Evolutionary conservation across 148 eudicot species (phyloP).

Genomic region (Agrostemma githago): DNA sequence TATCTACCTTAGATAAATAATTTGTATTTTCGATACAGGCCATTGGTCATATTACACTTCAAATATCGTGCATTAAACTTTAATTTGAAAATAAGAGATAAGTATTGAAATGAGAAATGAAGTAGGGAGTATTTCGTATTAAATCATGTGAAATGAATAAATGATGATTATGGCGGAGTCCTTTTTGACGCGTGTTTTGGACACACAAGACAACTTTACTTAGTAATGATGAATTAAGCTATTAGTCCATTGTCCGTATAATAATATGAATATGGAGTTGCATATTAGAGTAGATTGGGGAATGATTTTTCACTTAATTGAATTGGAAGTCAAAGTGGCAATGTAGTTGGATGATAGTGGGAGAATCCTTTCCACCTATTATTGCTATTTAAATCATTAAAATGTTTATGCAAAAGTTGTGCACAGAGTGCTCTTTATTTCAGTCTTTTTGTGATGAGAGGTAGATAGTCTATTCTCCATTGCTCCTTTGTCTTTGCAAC

Average conservation of each 20-base stretch:
- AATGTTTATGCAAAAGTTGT: slow-evolving; percentile 13
- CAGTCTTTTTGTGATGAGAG: slow-evolving; percentile 11
- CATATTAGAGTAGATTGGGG: slow-evolving; percentile 18
- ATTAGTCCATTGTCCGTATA: neutral
- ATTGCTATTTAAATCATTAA: slow-evolving; percentile 14
- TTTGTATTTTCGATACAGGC: too few species aligned
- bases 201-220: slow-evolving; percentile 6
- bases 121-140: too few species aligned
- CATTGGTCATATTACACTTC: too few species aligned
- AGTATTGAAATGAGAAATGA: too few species aligned
- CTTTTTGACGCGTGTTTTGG: slow-evolving; percentile 13
- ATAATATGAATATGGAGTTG: neutral
- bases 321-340: slow-evolving; percentile 28
- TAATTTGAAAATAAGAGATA: neutral
- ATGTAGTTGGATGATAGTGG: slow-evolving; percentile 37
- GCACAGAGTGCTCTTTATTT: slow-evolving; percentile 5
- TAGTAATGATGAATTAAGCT: neutral
- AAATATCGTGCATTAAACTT: too few species aligned
- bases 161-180: neutral
- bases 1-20: too few species aligned
- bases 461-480: slow-evolving; percentile 7
- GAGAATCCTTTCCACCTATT: slow-evolving; percentile 33
- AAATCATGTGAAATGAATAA: neutral
- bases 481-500: slow-evolving; percentile 27
- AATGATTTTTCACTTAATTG: slow-evolving; percentile 30